Percentiles rank a stretch among this genome's conserved stretches.
Conservation (phyloP, 192 early-diverging fungal species). For the Rhizoclosmatium sp. region DNA sequence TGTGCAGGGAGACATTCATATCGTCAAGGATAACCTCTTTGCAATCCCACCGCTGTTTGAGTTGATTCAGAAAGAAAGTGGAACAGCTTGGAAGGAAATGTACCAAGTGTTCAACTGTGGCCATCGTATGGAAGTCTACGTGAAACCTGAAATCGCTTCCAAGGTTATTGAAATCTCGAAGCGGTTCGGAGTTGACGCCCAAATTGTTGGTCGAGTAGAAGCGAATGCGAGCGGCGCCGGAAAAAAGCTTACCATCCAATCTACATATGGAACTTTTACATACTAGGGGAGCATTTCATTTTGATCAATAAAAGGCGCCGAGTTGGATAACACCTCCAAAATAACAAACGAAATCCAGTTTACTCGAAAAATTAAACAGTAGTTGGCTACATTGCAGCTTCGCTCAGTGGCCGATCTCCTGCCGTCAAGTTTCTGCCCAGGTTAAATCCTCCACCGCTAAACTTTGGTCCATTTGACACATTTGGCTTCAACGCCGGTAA, state of each 20-base stretch:
- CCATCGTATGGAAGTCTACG: slow-evolving; percentile 1
- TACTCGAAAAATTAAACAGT: too few species aligned
- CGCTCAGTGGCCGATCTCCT: background rate
- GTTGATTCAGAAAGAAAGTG: slow-evolving; percentile 6
- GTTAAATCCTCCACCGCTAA: slow-evolving; percentile 60
- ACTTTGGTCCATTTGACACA: slow-evolving; percentile 41
- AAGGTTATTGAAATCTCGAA: background rate
- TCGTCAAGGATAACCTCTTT: background rate
- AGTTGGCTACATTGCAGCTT: background rate
- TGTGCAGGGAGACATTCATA: background rate
- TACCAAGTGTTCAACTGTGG: slow-evolving; percentile 5
- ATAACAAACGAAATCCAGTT: too few species aligned
- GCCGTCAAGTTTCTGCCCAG: slow-evolving; percentile 29
- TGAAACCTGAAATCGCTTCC: background rate
- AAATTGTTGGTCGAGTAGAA: background rate
- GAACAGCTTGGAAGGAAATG: background rate
- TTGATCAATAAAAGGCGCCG: too few species aligned
- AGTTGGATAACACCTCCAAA: too few species aligned
- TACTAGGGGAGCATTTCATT: background rate
- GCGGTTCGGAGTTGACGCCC: background rate
- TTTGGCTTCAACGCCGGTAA: slow-evolving; percentile 38
- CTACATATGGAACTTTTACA: background rate
- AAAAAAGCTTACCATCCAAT: background rate
- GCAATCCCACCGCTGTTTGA: background rate
- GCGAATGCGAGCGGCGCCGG: background rate